A percentile compares a stretch with the other conserved stretches of the same genome.
Conservation (phyloP, 805 yeast genomes). For the Wickerhamiella vanderwaltii region DNA sequence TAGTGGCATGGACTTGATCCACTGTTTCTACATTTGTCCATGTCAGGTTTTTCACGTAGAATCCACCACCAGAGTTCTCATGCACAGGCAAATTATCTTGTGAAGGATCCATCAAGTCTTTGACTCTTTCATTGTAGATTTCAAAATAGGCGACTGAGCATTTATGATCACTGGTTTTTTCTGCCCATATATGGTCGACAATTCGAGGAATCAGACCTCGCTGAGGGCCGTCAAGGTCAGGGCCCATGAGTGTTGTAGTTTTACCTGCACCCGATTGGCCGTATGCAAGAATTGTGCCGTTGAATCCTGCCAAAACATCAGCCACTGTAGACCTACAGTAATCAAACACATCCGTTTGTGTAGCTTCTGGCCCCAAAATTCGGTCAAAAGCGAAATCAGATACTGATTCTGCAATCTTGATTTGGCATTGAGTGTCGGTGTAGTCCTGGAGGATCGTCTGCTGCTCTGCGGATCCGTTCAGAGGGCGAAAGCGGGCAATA, state of each 20-base stretch:
- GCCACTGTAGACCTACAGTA: constrained; percentile 50
- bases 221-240: constrained; percentile 28
- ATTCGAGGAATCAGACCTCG: constrained; percentile 66
- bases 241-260: constrained; percentile 66
- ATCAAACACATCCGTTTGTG: constrained; percentile 49
- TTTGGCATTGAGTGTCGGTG: constrained; percentile 16
- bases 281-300: constrained; percentile 65
- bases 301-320: constrained; percentile 62
- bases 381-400: constrained; percentile 48
- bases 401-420: constrained; percentile 16
- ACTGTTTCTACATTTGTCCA: constrained; percentile 47
- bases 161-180: constrained; percentile 37
- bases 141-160: constrained; percentile 69
- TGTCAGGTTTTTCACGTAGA: constrained; percentile 58
- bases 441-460: neutral
- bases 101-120: constrained; percentile 48
- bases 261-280: constrained; percentile 77
- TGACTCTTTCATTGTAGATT: constrained; percentile 63
- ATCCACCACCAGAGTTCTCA: constrained; percentile 35
- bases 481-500: constrained; percentile 61
- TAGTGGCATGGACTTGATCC: constrained; percentile 44
- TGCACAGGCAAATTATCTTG: constrained; percentile 18
- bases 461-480: constrained; percentile 27
- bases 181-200: constrained; percentile 49
- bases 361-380: constrained; percentile 40